Evolutionary conservation across 805 yeast genomes (phyloP), one percentile per base, ranked within the genome.

Genomic region (Komagataella populi): DNA sequence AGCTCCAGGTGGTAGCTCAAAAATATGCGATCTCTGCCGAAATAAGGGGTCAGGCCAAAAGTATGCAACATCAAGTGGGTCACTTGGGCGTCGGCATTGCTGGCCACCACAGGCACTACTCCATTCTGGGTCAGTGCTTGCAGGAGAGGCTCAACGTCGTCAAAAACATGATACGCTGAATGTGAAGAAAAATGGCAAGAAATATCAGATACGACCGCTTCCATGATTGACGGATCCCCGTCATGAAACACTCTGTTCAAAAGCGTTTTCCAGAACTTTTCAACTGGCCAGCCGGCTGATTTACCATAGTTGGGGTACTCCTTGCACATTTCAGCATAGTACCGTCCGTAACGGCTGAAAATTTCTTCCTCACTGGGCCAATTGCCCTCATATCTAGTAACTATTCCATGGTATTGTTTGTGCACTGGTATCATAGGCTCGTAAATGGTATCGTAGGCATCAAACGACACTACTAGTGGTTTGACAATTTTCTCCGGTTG

Each of bases 391-490:
- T 71, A 72, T 47, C 69, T 69, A 6, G 59, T 50, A 0, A 80
- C 79, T 4, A 81, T 71, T 2, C 66, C 61, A 46, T 72, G 66
- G 58, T 84, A 84, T 54, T 76, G 82, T n/a, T 67, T 63, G 45
- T 76, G 63, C 0, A 83, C 74, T 0, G 85, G 77, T 24, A 65
- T 64, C 17, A 67, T 69, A 2, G 89, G 84, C 0, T 76, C 67
- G 59, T 81, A 83, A 6, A 84, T 61, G 0, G 90, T 84, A 46
- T 78, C 81, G 64, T 81, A 84, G 0, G 83, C 85, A 63, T 84
- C 91, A 51, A 83, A 72, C 1, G 88, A 78, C 0, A 84, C 63
- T 3, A 81, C 60, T 45, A 66, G 67, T 5, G 83, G 81, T 49
- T 51, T 50, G 2, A 50, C 45, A 7, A 54, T 10, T 44, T 18